Percentiles rank a stretch among this genome's conserved stretches.
These are phyloP conservation scores for Yarrowia alimentaria DNA, from an alignment of 805 yeast genomes.

Conservation along the genomic window DNA sequence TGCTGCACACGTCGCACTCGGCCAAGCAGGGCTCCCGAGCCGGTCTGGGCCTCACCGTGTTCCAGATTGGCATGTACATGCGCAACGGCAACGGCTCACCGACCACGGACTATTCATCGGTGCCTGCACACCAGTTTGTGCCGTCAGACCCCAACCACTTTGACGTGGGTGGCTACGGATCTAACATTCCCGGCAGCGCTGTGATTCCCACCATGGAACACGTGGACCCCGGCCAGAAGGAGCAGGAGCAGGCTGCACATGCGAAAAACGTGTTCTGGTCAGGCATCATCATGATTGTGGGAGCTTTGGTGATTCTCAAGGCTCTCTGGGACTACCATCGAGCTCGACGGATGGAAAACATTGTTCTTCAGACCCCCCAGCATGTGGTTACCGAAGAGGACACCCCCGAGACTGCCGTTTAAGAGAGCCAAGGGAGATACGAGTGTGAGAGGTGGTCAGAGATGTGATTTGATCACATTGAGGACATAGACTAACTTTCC, in stretches of 20 bases:
- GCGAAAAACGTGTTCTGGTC: conserved; percentile 12
- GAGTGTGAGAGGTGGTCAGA: no score
- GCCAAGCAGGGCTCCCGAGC: conserved; percentile 93
- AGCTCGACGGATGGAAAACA: conserved; percentile 74
- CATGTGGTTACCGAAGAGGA: conserved; percentile 20
- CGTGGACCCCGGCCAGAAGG: conserved; percentile 28
- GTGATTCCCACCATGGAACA: conserved; percentile 25
- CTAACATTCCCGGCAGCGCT: conserved; percentile 33
- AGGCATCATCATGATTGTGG: conserved; percentile 55
- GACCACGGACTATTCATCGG: conserved; percentile 21
- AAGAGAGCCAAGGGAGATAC: no score
- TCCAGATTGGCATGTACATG: conserved; percentile 64
- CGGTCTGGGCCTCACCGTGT: conserved; percentile 82
- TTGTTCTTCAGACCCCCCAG: conserved; percentile 43
- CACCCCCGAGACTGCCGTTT: conserved; percentile 23
- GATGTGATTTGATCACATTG: no score
- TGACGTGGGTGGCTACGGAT: conserved; percentile 40
- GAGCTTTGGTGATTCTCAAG: conserved; percentile 61
- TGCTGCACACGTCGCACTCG: conserved; percentile 94
- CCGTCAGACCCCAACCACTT: conserved; percentile 60
- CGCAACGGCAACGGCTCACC: conserved; percentile 33
- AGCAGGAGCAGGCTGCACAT: conserved; percentile 14
- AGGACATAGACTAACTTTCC: conserved; percentile 11
- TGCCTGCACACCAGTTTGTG: conserved; percentile 43
- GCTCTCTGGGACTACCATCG: conserved; percentile 69